Base-by-base conservation (phyloP, 148 eudicot species). In the Nyssa sinensis region DNA sequence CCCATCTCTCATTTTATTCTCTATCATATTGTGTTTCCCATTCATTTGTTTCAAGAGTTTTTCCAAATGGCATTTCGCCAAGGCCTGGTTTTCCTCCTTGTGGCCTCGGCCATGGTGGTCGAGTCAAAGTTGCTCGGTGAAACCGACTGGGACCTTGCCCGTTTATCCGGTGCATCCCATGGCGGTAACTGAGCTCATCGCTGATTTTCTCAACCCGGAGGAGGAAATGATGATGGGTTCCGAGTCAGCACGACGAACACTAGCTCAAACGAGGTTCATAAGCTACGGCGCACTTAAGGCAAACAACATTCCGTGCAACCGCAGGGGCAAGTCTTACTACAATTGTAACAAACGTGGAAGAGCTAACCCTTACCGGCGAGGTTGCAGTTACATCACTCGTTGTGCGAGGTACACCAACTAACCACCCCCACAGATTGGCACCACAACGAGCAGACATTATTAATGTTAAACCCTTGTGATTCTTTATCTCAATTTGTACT, bases 341-440 rank as follows among this genome's bases (percentile, higher is more conserved):
- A 73, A 84, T 31, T 84, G 87, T 64, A 72, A 71, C 7, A 19
- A 74, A 0, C 74, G 70, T 21, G 61, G 23, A 21, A 64, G 69
- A 53, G 83, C 81, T 3, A 84, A 84, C 78, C 87, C 87, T 16
- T 84, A 84, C 79, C 61, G 62, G 5, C 75, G 84, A 28, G 85
- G 83, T 3, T 84, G 87, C 81, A 75, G 70, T 64, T 77, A 64
- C 74, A 84, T 84, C 75, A 84, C 87, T 64, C 80, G 64, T 32
- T 84, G 85, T 5, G 76, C 68, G 12, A 66, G 82, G 51, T 44
- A 44, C 51, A 44, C 51, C 51, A 44, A 14, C 49, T 41, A 44
- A 4, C 16, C 17, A 14, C 51, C 51, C 12, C 51, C 51, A 44
- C 17, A 13, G 2, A 14, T 44, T 14, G 7, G 1, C 16, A 19